Percentiles rank a stretch among this genome's conserved stretches.
Conservation (phyloP, 75 land plant genomes). For the Pseudotsuga menziesii region DNA sequence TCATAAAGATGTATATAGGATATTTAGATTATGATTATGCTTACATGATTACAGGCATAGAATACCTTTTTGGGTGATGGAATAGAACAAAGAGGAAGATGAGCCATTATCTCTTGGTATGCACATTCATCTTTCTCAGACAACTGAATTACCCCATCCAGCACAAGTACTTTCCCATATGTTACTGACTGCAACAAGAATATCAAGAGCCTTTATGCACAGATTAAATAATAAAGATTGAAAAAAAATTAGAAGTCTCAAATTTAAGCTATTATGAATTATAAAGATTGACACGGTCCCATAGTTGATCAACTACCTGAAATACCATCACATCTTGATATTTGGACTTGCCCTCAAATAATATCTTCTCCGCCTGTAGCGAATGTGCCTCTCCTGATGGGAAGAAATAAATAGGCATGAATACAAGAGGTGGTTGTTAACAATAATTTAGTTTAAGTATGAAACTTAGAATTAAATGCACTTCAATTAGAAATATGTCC, state of each 20-base stretch:
- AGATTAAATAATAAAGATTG: too few species aligned
- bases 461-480: neutral
- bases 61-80: slow-evolving; percentile 44
- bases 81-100: slow-evolving; percentile 92
- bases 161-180: slow-evolving; percentile 86
- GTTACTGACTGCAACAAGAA: slow-evolving; percentile 45
- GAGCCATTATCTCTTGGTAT: slow-evolving; percentile 97
- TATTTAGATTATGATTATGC: too few species aligned
- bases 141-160: slow-evolving; percentile 87
- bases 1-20: too few species aligned
- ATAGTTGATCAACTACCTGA: slow-evolving; percentile 13
- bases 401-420: neutral
- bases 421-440: neutral
- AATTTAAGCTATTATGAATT: too few species aligned
- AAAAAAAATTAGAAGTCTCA: too few species aligned
- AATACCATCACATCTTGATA: slow-evolving; percentile 42
- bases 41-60: too few species aligned
- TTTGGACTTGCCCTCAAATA: slow-evolving; percentile 39
- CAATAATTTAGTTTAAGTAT: neutral
- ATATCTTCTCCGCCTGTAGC: slow-evolving; percentile 32
- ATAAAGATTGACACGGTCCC: too few species aligned
- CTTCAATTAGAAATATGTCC: too few species aligned
- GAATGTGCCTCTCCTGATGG: slow-evolving; percentile 42
- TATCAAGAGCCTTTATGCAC: too few species aligned
- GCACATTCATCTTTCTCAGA: slow-evolving; percentile 91